Percentiles rank a stretch among this genome's conserved stretches.
Conservation (phyloP, 768 basidiomycete species). For the Boletus rex-veris region DNA sequence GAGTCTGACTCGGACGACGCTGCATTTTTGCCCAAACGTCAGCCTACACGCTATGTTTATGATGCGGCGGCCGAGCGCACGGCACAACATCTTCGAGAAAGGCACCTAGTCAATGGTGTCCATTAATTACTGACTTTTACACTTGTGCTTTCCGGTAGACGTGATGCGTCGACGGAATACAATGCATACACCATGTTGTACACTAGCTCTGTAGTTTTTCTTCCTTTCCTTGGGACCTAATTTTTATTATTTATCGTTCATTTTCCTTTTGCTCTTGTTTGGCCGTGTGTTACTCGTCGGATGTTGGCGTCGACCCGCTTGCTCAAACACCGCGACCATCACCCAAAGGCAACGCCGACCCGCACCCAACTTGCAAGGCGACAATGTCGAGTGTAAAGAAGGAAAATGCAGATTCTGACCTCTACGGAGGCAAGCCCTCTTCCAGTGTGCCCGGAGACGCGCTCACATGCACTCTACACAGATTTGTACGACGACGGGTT, state of each 20-base stretch:
- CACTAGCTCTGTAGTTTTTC: slow-evolving; percentile 19
- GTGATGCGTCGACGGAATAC: background rate
- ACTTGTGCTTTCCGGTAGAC: too few relatives aligned
- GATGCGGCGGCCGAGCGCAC: slow-evolving; percentile 87
- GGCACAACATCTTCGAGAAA: slow-evolving; percentile 53
- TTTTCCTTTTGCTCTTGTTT: slow-evolving; percentile 21
- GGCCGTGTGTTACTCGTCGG: slow-evolving; percentile 15
- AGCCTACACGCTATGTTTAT: slow-evolving; percentile 75
- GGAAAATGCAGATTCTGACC: slow-evolving; percentile 37
- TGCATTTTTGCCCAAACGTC: slow-evolving; percentile 36
- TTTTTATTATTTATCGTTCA: slow-evolving; percentile 19
- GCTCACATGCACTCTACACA: slow-evolving; percentile 19
- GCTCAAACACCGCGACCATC: slow-evolving; percentile 6
- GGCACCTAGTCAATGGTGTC: slow-evolving; percentile 42
- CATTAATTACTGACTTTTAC: slow-evolving; percentile 29
- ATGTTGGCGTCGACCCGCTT: background rate
- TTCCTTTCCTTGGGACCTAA: slow-evolving; percentile 6
- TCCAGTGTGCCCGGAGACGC: background rate
- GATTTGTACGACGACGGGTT: slow-evolving; percentile 54
- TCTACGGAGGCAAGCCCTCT: slow-evolving; percentile 43
- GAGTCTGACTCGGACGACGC: slow-evolving; percentile 54
- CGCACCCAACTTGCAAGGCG: background rate
- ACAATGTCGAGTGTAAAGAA: slow-evolving; percentile 26
- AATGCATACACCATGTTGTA: slow-evolving; percentile 24
- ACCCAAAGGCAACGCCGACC: background rate